phyloP scores from a whole-genome alignment of 73 alveolate species.

The Blepharisma japonicum region DNA sequence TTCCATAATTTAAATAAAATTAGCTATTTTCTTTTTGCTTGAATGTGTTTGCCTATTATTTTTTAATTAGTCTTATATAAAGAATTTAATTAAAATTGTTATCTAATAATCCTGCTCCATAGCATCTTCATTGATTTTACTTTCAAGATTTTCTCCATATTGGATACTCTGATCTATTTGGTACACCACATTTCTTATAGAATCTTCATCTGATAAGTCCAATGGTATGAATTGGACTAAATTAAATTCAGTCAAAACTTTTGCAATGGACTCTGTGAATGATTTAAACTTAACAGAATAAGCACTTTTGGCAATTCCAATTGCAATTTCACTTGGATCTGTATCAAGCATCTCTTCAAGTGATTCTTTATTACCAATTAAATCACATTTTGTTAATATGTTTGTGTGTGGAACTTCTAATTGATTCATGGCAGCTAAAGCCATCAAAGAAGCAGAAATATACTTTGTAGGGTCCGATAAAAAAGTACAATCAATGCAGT shows the following conservation, averaged over 20 bases:
- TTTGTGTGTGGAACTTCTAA: constrained; percentile 91
- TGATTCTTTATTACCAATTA: constrained; percentile 52
- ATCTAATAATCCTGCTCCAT: no score
- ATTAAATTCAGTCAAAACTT: constrained; percentile 55
- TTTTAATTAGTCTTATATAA: no score
- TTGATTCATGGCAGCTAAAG: constrained; percentile 93
- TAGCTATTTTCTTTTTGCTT: no score
- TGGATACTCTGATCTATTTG: constrained; percentile 31
- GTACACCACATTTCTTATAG: constrained; percentile 32
- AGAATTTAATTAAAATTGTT: no score
- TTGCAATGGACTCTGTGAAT: constrained; percentile 62
- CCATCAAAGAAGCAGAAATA: constrained; percentile 88
- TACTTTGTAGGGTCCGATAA: constrained; percentile 87
- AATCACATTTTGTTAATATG: constrained; percentile 87
- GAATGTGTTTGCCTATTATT: no score
- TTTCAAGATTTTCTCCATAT: constrained; percentile 32
- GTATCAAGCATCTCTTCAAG: constrained; percentile 56
- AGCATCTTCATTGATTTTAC: not conserved
- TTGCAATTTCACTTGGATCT: constrained; percentile 48
- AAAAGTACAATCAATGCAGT: constrained; percentile 91
- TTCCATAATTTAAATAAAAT: not conserved
- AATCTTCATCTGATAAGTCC: constrained; percentile 57
- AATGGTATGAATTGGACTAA: constrained; percentile 64
- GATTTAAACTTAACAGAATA: constrained; percentile 62
- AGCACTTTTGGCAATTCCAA: constrained; percentile 33